phyloP scores from a whole-genome alignment of 257 asterid species.

The Jacaranda copaia region DNA sequence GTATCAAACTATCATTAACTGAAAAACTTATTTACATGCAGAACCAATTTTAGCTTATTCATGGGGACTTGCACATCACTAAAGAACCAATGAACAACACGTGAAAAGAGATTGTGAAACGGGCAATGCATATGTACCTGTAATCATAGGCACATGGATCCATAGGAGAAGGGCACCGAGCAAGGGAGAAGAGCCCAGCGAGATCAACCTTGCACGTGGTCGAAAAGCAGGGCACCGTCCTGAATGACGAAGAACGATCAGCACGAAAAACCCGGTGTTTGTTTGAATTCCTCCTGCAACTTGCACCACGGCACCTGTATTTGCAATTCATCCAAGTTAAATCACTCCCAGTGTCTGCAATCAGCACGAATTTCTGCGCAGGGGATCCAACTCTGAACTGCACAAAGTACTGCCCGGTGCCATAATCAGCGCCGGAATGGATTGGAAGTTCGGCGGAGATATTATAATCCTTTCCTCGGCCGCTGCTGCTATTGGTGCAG shows the following conservation, averaged over 20 bases:
- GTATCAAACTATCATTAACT: neutral
- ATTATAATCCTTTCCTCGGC: neutral
- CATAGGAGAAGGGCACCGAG: conserved; percentile 52
- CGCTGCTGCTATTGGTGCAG: conserved; percentile 35
- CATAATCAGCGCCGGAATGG: conserved; percentile 60
- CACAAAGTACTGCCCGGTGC: conserved; percentile 63
- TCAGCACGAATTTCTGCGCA: conserved; percentile 46
- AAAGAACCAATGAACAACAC: conserved; percentile 16
- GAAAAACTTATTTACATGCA: too few species aligned
- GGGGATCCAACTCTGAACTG: conserved; percentile 56
- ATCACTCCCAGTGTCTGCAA: conserved; percentile 74
- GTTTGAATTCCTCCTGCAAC: conserved; percentile 34
- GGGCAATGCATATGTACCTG: conserved; percentile 44
- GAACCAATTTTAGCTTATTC: too few species aligned
- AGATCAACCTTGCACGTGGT: conserved; percentile 49
- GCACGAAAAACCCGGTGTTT: conserved; percentile 47
- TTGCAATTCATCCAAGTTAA: conserved; percentile 64
- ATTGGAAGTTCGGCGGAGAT: conserved; percentile 44
- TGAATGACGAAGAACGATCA: conserved; percentile 53
- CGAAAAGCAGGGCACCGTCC: conserved; percentile 62
- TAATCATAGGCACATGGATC: conserved; percentile 66
- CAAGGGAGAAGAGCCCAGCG: conserved; percentile 54
- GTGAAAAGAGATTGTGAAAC: neutral
- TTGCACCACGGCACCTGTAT: conserved; percentile 38
- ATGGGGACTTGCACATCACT: conserved; percentile 22